A percentile compares a stretch with the other conserved stretches of the same genome.
Conservation (phyloP, 345 rosid species). For the Camelina neglecta region DNA sequence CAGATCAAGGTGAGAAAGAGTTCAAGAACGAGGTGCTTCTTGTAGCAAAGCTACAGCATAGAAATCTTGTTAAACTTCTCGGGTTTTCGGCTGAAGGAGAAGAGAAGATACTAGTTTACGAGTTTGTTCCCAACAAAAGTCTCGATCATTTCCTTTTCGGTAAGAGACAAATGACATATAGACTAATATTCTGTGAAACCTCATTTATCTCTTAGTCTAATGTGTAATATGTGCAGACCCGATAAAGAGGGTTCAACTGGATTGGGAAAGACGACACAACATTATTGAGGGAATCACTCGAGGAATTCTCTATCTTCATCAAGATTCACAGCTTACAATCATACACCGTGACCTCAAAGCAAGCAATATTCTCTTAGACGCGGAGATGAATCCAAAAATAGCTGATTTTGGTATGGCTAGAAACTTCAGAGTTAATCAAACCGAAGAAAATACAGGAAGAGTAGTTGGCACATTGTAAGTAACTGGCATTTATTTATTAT, state of each 20-base stretch:
- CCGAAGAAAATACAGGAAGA: background rate
- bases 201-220: background rate
- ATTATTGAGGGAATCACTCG: constrained; percentile 27
- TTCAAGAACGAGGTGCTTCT: too few relatives aligned
- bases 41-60: constrained; percentile 47
- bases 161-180: background rate
- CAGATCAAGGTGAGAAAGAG: too few relatives aligned
- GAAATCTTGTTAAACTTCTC: constrained; percentile 54
- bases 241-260: background rate
- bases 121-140: constrained; percentile 35
- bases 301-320: constrained; percentile 33
- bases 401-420: constrained; percentile 33
- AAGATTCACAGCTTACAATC: constrained; percentile 31
- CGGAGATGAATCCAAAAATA: constrained; percentile 18
- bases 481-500: background rate
- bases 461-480: constrained; percentile 32
- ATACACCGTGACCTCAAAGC: constrained; percentile 38
- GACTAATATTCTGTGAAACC: background rate
- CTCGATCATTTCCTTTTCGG: constrained; percentile 37
- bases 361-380: constrained; percentile 26
- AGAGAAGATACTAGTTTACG: constrained; percentile 42
- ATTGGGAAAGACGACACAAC: constrained; percentile 12
- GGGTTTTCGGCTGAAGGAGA: constrained; percentile 52
- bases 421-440: constrained; percentile 2
- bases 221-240: background rate